These are phyloP conservation scores for Aegilops umbellulata DNA, from an alignment of 176 grass and related monocot species.

Conservation along the genomic window DNA sequence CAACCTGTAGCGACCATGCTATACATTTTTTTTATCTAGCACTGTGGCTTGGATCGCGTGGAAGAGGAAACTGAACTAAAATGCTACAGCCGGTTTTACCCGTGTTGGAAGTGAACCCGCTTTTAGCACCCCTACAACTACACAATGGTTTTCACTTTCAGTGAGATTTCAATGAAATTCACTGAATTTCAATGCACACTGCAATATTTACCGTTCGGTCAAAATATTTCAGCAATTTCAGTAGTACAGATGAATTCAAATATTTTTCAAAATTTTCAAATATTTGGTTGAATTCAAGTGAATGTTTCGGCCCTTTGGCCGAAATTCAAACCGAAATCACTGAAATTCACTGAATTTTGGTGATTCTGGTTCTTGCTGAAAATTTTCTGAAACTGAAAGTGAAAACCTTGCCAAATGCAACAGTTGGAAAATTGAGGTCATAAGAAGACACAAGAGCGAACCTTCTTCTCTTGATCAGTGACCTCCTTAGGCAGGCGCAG, in stretches of 20 bases:
- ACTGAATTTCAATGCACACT: no score
- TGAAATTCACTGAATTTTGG: no score
- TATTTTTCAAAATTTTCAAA: no score
- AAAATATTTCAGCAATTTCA: no score
- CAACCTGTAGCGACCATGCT: not conserved
- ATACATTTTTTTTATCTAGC: not conserved
- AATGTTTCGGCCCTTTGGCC: no score
- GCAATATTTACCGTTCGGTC: no score
- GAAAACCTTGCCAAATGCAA: not conserved
- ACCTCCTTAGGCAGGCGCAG: constrained; percentile 59
- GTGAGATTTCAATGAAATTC: no score
- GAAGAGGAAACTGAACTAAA: not conserved
- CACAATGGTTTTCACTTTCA: not conserved
- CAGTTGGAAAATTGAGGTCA: not conserved
- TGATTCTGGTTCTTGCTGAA: no score
- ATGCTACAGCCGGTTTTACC: not conserved
- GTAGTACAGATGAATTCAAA: no score
- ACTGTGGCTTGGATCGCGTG: not conserved
- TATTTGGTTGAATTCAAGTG: no score
- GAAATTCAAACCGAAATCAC: no score
- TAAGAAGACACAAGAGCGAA: constrained; percentile 30
- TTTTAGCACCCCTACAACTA: not conserved
- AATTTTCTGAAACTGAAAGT: no score
- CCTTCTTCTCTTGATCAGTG: constrained; percentile 60
- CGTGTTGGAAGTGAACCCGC: not conserved